These are phyloP conservation scores for Cerioporus squamosus DNA, from an alignment of 1,284 basidiomycete species.

Conservation along the genomic window DNA sequence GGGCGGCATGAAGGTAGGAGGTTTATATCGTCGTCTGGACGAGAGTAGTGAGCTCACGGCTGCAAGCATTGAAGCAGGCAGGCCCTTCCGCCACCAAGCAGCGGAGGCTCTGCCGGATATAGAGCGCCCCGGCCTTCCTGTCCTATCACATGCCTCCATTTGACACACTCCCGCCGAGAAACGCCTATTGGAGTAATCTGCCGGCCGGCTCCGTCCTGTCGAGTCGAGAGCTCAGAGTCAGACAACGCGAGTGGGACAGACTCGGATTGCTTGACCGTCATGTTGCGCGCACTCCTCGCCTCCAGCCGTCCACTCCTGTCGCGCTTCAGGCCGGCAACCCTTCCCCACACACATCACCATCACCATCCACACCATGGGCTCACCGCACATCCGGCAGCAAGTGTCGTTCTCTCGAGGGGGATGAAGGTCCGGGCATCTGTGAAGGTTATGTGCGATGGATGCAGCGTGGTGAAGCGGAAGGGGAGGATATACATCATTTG, in stretches of 20 bases:
- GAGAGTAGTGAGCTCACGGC: background rate
- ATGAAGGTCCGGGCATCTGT: slow-evolving; percentile 98
- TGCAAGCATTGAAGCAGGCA: background rate
- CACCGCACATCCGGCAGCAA: slow-evolving; percentile 25
- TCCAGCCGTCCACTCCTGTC: slow-evolving; percentile 62
- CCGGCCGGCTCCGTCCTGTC: background rate
- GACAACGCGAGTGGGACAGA: background rate
- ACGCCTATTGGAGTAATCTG: background rate
- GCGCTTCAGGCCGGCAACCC: slow-evolving; percentile 49
- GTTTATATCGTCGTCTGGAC: slow-evolving; percentile 3
- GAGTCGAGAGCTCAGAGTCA: too few relatives aligned
- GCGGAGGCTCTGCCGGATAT: too few relatives aligned
- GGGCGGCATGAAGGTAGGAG: slow-evolving; percentile 15
- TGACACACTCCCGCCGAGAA: background rate
- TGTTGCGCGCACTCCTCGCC: slow-evolving; percentile 69
- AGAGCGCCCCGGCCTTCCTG: background rate
- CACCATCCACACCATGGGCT: slow-evolving; percentile 37
- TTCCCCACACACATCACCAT: slow-evolving; percentile 38
- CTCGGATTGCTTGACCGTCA: slow-evolving; percentile 32
- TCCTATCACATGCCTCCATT: slow-evolving; percentile 3
- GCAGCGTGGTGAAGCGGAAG: slow-evolving; percentile 85
- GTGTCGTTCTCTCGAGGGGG: slow-evolving; percentile 60
- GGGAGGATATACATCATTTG: slow-evolving; percentile 95
- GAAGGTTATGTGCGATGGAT: slow-evolving; percentile 92
- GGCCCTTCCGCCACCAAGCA: too few relatives aligned